Percentiles rank a stretch among this genome's conserved stretches.
Conservation (phyloP, 352 stramenopile genomes). For the Phytophthora colocasiae region DNA sequence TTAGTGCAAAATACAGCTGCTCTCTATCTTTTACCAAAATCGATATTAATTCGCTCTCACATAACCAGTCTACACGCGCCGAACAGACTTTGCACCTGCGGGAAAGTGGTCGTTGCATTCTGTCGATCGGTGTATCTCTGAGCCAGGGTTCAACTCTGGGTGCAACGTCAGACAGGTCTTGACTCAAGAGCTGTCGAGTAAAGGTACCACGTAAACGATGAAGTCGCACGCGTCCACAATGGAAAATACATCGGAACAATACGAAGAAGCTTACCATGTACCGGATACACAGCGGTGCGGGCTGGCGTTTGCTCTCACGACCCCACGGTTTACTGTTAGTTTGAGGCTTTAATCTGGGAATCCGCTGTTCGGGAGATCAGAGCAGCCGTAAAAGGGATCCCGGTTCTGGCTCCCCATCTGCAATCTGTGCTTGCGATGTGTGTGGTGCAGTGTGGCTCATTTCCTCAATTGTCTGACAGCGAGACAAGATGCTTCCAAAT, state of each 20-base stretch:
- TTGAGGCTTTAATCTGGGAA: slow-evolving; percentile 2
- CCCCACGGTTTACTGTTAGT: slow-evolving; percentile 5
- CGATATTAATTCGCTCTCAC: too few relatives aligned
- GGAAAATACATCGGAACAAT: background rate
- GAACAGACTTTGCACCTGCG: too few relatives aligned
- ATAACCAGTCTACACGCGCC: too few relatives aligned
- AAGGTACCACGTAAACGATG: background rate
- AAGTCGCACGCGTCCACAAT: slow-evolving; percentile 1
- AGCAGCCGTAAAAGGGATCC: background rate
- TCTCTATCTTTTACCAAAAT: too few relatives aligned
- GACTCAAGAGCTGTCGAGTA: background rate
- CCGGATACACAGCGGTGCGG: too few relatives aligned
- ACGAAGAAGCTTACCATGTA: too few relatives aligned
- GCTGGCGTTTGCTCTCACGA: background rate
- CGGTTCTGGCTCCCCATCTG: slow-evolving; percentile 11
- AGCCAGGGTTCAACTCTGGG: slow-evolving; percentile 1
- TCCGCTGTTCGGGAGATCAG: background rate
- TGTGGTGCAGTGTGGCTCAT: slow-evolving; percentile 1
- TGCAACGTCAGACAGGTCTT: slow-evolving; percentile 6
- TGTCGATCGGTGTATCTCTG: too few relatives aligned
- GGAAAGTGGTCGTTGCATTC: too few relatives aligned
- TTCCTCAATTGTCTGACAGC: slow-evolving; percentile 3
- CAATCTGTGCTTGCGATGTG: background rate
- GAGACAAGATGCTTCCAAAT: slow-evolving; percentile 10
- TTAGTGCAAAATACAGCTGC: too few relatives aligned